Evolutionary conservation across 2,329 filamentous ascomycete genomes (phyloP), one percentile per base, ranked within the genome.

Genomic region (Sphaceloma murrayae): DNA sequence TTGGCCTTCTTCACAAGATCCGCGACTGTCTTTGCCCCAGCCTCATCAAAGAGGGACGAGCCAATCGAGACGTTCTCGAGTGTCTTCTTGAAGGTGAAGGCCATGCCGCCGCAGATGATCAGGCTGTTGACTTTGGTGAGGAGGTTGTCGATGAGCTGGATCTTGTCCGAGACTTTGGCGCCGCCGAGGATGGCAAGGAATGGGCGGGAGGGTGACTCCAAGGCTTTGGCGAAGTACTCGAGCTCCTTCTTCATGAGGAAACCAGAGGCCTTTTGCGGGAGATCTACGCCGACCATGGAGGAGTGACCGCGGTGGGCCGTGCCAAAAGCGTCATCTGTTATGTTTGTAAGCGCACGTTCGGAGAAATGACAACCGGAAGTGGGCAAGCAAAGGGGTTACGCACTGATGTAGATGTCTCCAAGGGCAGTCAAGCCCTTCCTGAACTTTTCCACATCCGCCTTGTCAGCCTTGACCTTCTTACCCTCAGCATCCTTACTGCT

Each of bases 221-320:
- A 83, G 29, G 87, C 91, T 73, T 95, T 78, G 53, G 91, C 91
- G 63, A 98, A 98, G 80, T 98, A 98, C 64, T 98, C 91, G 52
- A 98, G 83, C 70, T 98, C 91, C 76, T 96, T 98, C 83, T 98
- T 98, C 75, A 98, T 87, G 60, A 98, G 80, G 80, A 95, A 98
- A 51, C 91, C 91, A 46, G 89, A 85, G 7, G 91, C 91, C 75
- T 94, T 95, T 67, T 96, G 86, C 56, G 89, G 88, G 38, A 98
- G 82, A 54, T 95, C 80, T 52, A 95, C 77, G 60, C 91, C 91
- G 58, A 98, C 91, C 91, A 98, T 98, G 66, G 89, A 96, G 67
- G 87, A 95, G 78, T 98, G 91, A 38, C 85, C 91, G 65, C 91
- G 86, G 75, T 98, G 91, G 49, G 91, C 91, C 50, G 91, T 98